These are phyloP conservation scores for Tuber indicum DNA, from an alignment of 495 filamentous ascomycete genomes.

Conservation along the genomic window DNA sequence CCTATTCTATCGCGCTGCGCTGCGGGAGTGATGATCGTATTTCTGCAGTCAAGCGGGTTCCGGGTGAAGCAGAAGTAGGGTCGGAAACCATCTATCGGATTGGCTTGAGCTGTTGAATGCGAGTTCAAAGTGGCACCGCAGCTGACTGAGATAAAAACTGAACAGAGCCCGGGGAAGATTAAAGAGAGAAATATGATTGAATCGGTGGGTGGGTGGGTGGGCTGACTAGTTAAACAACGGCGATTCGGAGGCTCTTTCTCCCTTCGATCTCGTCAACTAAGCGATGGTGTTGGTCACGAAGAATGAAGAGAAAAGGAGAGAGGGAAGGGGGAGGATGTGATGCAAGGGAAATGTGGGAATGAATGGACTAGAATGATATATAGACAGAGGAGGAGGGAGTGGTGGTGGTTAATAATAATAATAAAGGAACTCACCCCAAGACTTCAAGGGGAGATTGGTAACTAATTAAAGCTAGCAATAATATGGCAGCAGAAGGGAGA, in stretches of 20 bases:
- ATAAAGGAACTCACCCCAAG: neutral
- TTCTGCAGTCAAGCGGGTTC: constrained; percentile 27
- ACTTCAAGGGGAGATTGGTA: neutral
- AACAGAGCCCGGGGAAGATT: neutral
- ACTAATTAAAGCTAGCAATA: neutral
- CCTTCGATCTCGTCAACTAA: neutral
- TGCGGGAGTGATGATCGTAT: constrained; percentile 26
- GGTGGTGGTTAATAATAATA: neutral
- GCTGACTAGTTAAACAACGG: neutral
- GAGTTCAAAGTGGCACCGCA: neutral
- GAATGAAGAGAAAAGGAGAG: neutral
- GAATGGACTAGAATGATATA: neutral
- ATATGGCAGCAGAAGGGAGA: neutral
- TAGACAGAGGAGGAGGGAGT: neutral
- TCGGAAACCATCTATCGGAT: constrained; percentile 14
- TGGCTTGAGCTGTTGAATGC: neutral
- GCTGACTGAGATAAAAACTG: neutral
- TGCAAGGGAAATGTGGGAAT: neutral
- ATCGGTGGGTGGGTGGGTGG: neutral
- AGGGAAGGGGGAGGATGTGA: neutral
- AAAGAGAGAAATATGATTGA: neutral
- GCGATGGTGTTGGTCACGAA: neutral
- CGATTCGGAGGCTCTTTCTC: neutral
- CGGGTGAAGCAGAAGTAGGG: constrained; percentile 28
- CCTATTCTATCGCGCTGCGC: constrained; percentile 22